Evolutionary conservation across 2,329 filamentous ascomycete species (phyloP).

Genomic region (Cordyceps pruinosa): DNA sequence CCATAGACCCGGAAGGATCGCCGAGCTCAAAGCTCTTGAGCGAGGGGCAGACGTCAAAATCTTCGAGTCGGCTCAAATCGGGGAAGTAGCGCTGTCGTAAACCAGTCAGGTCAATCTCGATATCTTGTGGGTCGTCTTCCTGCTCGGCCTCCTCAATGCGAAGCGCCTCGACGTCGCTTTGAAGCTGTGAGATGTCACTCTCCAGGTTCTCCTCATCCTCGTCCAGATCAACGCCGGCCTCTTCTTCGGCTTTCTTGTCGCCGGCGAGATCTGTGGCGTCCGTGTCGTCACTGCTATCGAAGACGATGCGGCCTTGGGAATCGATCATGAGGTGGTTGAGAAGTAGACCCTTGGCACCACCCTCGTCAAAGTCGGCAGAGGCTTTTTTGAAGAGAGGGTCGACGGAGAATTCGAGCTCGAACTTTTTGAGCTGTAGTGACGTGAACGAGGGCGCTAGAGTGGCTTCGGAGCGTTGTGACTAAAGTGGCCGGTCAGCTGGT

Average conservation of each 20-base stretch:
- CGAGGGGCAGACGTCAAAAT: slow-evolving; percentile 89
- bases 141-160: slow-evolving; percentile 35
- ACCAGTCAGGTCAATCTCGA: slow-evolving; percentile 70
- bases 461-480: slow-evolving; percentile 74
- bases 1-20: slow-evolving; percentile 73
- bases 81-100: slow-evolving; percentile 82
- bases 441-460: slow-evolving; percentile 85
- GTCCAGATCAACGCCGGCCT: slow-evolving; percentile 33
- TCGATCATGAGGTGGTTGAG: slow-evolving; percentile 98
- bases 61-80: slow-evolving; percentile 66
- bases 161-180: slow-evolving; percentile 16
- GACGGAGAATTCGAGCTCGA: slow-evolving; percentile 92
- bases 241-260: slow-evolving; percentile 37
- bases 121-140: slow-evolving; percentile 38
- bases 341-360: slow-evolving; percentile 88
- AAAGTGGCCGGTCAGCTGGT: background rate
- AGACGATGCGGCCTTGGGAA: slow-evolving; percentile 84
- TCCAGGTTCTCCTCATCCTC: slow-evolving; percentile 31
- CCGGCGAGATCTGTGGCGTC: slow-evolving; percentile 87
- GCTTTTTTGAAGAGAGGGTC: slow-evolving; percentile 99
- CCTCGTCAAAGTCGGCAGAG: slow-evolving; percentile 96
- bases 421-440: slow-evolving; percentile 88
- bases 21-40: slow-evolving; percentile 91
- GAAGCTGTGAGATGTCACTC: slow-evolving; percentile 17
- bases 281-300: slow-evolving; percentile 91